These are phyloP conservation scores for Didymella arachidicola DNA, from an alignment of 2,329 filamentous ascomycete genomes.

Conservation along the genomic window DNA sequence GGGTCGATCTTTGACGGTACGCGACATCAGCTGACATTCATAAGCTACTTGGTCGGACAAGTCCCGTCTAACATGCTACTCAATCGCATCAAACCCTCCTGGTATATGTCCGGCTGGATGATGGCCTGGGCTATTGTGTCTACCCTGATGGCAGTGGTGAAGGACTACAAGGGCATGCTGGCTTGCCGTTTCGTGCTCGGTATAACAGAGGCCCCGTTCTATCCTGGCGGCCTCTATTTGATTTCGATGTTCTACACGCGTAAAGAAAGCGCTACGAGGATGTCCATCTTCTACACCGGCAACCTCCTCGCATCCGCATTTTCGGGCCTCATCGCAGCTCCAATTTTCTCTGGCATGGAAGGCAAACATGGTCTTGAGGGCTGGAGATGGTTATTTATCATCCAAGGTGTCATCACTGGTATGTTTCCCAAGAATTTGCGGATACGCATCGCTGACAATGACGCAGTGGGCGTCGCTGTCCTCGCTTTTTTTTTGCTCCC, in stretches of 20 bases:
- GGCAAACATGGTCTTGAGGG: constrained; percentile 51
- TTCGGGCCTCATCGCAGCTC: constrained; percentile 53
- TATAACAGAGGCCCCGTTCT: constrained; percentile 42
- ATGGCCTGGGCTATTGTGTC: constrained; percentile 47
- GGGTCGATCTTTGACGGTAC: constrained; percentile 19
- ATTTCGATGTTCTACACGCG: constrained; percentile 50
- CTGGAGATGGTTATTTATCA: constrained; percentile 56
- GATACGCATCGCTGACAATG: background rate
- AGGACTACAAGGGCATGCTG: constrained; percentile 45
- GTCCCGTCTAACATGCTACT: constrained; percentile 56
- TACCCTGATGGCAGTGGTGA: constrained; percentile 37
- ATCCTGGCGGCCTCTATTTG: constrained; percentile 46
- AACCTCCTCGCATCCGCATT: constrained; percentile 53
- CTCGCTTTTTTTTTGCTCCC: constrained; percentile 30
- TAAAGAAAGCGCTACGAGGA: constrained; percentile 45
- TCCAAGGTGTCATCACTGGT: constrained; percentile 50
- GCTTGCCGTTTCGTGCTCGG: constrained; percentile 37
- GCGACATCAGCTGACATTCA: constrained; percentile 30
- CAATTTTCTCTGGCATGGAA: constrained; percentile 47
- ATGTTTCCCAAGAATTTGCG: constrained; percentile 1
- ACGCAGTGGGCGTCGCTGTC: constrained; percentile 15
- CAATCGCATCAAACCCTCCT: constrained; percentile 40
- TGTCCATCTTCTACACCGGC: constrained; percentile 50
- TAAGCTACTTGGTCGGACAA: constrained; percentile 37
- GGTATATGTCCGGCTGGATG: constrained; percentile 45